Evolutionary conservation across 129 eudicot species (phyloP).

Genomic region (Pseudognaphalium luteoalbum): DNA sequence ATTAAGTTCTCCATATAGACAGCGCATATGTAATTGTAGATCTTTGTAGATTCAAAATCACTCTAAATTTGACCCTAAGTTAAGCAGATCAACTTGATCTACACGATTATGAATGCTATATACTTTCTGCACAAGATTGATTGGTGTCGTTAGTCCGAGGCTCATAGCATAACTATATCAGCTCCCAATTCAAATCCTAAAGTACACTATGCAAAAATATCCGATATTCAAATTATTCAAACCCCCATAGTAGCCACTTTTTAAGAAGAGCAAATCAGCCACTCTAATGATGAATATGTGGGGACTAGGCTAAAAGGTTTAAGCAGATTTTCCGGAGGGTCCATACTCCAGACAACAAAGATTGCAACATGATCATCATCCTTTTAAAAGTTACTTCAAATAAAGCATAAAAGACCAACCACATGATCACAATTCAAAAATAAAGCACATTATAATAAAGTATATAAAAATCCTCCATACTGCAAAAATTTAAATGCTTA

Average conservation of each 20-base stretch:
- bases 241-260: neutral
- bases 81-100: too few species aligned
- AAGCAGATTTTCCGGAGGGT: neutral
- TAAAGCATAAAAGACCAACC: constrained; percentile 9
- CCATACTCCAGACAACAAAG: constrained; percentile 14
- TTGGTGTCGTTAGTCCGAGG: too few species aligned
- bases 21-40: too few species aligned
- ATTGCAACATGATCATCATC: constrained; percentile 15
- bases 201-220: neutral
- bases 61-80: too few species aligned
- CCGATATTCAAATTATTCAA: neutral
- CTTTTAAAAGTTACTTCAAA: neutral
- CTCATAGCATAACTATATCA: too few species aligned
- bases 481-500: constrained; percentile 26
- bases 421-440: constrained; percentile 10
- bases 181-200: too few species aligned
- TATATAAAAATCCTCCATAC: constrained; percentile 7
- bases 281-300: constrained; percentile 14
- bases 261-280: neutral
- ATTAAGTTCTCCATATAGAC: too few species aligned
- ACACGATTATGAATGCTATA: too few species aligned
- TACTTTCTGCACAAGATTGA: too few species aligned
- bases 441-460: constrained; percentile 1
- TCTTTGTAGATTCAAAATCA: too few species aligned
- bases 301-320: constrained; percentile 20